A percentile compares a stretch with the other conserved stretches of the same genome.
These are phyloP conservation scores for Neurospora sublineolata DNA, from an alignment of 495 filamentous ascomycete genomes.

Conservation along the genomic window DNA sequence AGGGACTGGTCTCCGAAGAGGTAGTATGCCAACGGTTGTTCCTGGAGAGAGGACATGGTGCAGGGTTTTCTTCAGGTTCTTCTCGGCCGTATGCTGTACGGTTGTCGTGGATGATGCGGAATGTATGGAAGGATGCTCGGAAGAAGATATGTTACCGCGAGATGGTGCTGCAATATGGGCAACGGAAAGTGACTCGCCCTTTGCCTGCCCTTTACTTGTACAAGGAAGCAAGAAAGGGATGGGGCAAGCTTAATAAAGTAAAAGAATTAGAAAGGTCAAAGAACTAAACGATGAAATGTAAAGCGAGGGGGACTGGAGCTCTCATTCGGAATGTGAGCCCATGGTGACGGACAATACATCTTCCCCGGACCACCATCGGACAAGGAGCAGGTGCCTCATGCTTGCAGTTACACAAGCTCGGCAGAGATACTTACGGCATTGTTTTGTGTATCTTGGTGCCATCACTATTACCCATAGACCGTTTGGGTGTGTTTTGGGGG, in stretches of 20 bases:
- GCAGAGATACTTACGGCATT: not conserved
- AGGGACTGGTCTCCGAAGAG: constrained; percentile 75
- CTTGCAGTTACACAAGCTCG: not conserved
- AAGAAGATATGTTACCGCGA: not conserved
- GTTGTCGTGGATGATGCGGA: not conserved
- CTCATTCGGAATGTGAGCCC: not conserved
- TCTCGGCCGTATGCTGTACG: not conserved
- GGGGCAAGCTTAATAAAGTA: not conserved
- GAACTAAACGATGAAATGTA: not conserved
- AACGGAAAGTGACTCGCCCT: not conserved
- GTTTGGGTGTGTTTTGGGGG: not conserved
- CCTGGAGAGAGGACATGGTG: not conserved
- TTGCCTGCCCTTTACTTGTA: not conserved
- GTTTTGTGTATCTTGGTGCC: not conserved
- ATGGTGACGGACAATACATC: not conserved
- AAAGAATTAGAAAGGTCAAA: not conserved
- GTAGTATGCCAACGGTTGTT: constrained; percentile 28
- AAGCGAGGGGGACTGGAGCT: not conserved
- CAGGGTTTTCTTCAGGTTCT: not conserved
- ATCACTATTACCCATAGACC: not conserved
- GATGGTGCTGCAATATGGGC: not conserved
- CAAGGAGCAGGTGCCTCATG: not conserved
- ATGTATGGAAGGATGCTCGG: not conserved
- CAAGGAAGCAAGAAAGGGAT: not conserved
- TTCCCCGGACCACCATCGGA: not conserved